These are phyloP conservation scores for Ananas comosus DNA, from an alignment of 176 grass and related monocot species.

Conservation along the genomic window DNA sequence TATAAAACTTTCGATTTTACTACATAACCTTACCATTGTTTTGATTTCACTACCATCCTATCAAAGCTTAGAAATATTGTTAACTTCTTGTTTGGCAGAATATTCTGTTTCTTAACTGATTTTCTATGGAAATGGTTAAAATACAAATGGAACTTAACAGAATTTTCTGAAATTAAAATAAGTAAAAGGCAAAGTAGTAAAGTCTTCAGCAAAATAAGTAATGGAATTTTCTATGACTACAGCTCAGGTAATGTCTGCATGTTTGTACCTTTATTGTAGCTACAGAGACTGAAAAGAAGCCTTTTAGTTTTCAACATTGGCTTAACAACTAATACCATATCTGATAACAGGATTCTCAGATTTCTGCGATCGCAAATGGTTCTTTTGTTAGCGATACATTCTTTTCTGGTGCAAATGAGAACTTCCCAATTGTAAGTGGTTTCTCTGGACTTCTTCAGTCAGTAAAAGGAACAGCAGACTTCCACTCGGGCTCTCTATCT, in stretches of 20 bases:
- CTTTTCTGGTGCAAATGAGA: constrained; percentile 56
- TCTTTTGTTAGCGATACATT: constrained; percentile 63
- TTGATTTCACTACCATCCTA: background rate
- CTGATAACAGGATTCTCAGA: constrained; percentile 78
- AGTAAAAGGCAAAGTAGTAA: too few relatives aligned
- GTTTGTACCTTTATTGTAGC: background rate
- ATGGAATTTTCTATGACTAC: too few relatives aligned
- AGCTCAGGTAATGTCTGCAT: too few relatives aligned
- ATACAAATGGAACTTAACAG: too few relatives aligned
- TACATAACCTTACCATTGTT: background rate
- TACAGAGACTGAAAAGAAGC: background rate
- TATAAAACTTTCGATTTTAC: background rate
- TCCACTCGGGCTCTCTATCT: constrained; percentile 45
- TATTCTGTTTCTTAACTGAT: too few relatives aligned
- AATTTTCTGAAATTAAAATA: too few relatives aligned
- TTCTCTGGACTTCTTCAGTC: constrained; percentile 79
- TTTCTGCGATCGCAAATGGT: constrained; percentile 94
- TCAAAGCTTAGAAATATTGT: too few relatives aligned
- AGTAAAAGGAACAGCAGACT: constrained; percentile 54
- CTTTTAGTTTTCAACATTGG: background rate
- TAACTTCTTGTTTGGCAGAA: too few relatives aligned
- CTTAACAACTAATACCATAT: constrained; percentile 19
- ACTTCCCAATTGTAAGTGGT: constrained; percentile 61
- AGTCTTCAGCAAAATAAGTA: too few relatives aligned
- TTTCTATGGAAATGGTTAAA: too few relatives aligned